A percentile compares a stretch with the other conserved stretches of the same genome.
These are phyloP conservation scores for Anthostomella pinea DNA, from an alignment of 2,329 filamentous ascomycete genomes.

Conservation along the genomic window DNA sequence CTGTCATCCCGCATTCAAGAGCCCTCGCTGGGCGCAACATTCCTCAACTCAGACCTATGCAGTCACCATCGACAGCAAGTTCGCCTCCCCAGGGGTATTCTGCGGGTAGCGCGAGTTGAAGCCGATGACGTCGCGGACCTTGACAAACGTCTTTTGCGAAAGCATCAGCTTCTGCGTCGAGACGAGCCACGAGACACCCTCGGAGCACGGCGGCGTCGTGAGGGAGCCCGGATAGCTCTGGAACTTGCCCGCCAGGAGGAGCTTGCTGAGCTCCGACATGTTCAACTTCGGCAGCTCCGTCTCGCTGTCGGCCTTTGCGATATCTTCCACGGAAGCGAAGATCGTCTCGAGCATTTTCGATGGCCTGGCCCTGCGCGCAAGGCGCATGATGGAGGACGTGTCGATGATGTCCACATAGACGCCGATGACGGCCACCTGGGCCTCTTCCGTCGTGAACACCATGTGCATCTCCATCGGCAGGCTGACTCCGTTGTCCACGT, in stretches of 20 bases:
- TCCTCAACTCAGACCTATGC: too few relatives aligned
- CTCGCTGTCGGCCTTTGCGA: conserved; percentile 41
- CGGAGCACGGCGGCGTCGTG: conserved; percentile 48
- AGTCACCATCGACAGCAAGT: conserved; percentile 30
- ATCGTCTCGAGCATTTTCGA: conserved; percentile 46
- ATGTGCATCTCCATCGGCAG: conserved; percentile 57
- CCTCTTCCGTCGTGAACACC: conserved; percentile 48
- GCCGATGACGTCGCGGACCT: conserved; percentile 42
- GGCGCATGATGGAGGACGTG: conserved; percentile 38
- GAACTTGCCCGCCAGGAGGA: conserved; percentile 36
- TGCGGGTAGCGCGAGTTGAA: conserved; percentile 49
- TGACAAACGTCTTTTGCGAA: conserved; percentile 36
- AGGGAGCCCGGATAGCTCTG: conserved; percentile 46
- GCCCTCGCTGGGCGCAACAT: too few relatives aligned
- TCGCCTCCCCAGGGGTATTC: conserved; percentile 38
- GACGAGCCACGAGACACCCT: conserved; percentile 48
- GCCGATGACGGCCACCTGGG: conserved; percentile 43
- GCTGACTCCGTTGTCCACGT: conserved; percentile 43
- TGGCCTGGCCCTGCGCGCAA: conserved; percentile 33
- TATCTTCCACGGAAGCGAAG: conserved; percentile 40
- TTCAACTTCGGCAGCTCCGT: conserved; percentile 40
- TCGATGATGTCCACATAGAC: conserved; percentile 41
- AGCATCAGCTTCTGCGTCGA: conserved; percentile 41
- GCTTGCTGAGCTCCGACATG: conserved; percentile 41
- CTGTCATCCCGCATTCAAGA: too few relatives aligned